Evolutionary conservation across 345 rosid species (phyloP).

Genomic region (Boechera retrofracta): DNA sequence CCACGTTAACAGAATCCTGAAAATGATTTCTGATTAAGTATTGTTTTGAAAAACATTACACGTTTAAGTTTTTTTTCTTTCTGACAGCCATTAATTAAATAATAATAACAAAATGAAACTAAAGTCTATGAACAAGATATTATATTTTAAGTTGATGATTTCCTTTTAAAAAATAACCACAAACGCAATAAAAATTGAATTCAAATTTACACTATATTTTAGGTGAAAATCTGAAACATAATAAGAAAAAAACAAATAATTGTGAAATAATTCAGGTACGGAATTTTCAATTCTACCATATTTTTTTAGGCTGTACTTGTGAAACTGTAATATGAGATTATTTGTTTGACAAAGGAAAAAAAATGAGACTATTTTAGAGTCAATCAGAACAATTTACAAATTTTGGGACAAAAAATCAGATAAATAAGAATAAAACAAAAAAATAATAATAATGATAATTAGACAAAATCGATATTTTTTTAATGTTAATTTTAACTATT

Average conservation of each 20-base stretch:
- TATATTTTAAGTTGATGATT: background rate
- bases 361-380: background rate
- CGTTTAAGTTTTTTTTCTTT: background rate
- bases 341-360: background rate
- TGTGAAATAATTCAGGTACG: background rate
- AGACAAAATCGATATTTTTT: too few species aligned
- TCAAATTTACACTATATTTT: too few species aligned
- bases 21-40: background rate
- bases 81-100: background rate
- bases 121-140: background rate
- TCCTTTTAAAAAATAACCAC: background rate
- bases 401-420: too few species aligned
- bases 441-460: too few species aligned
- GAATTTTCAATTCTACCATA: background rate
- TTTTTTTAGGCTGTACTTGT: too few species aligned
- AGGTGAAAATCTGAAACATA: too few species aligned
- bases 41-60: conserved; percentile 5
- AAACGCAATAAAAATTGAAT: too few species aligned
- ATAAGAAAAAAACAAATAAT: too few species aligned
- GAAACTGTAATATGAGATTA: background rate
- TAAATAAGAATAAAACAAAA: too few species aligned
- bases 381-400: background rate
- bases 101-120: background rate
- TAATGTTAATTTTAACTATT: too few species aligned
- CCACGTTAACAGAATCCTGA: conserved; percentile 26